Base-by-base conservation (phyloP, 805 yeast species). In the Saccharomyces jurei region DNA sequence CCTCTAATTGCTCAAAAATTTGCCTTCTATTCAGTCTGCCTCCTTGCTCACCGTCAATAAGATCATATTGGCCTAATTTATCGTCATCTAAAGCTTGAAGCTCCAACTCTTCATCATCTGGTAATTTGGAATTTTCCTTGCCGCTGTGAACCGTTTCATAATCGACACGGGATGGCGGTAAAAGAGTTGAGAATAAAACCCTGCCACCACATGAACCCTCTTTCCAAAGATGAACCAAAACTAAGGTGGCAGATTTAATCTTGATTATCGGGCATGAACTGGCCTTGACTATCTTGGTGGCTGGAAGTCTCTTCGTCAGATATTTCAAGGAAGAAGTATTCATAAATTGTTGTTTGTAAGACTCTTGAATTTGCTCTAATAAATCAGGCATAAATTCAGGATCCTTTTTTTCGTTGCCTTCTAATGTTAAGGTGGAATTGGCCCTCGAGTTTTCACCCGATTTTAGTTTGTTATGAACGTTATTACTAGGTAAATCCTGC, bases 1-100 rank as follows among this genome's bases (percentile, higher is more conserved):
- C 58, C 55, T 80, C 83, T 17, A 85, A 65, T 10, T 63, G 63
- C 5, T 67, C 70, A 21, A 60, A 69, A 10, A 64, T 51, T 27
- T 61, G 59, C n/a, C 56, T 53, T 47, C 58, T 60, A 26, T 53
- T 57, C 41, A 54, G 51, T 5, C 56, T 58, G 29, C 50, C 56
- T 5, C 60, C 60, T 47, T 52, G 52, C 26, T 60, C 63, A 29
- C 54, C 49, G 36, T 60, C 63, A 25, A 51, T 52, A 27, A 48
- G 58, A 44, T 59, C 62, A 50, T 58, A 60, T 14, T 54, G 53
- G 27, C 50, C 50, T 27, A 55, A 21, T 50, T 52, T 54, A 44
- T 58, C 63, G 29, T 54, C 58, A 10, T 58, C 60, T 48, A 46
- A 9, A 36, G 31, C 14, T 47, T 51, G 55, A 44, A 52, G 49